Conservation (phyloP, 1,284 basidiomycete genomes). For the Singerocomus inundabilis region DNA sequence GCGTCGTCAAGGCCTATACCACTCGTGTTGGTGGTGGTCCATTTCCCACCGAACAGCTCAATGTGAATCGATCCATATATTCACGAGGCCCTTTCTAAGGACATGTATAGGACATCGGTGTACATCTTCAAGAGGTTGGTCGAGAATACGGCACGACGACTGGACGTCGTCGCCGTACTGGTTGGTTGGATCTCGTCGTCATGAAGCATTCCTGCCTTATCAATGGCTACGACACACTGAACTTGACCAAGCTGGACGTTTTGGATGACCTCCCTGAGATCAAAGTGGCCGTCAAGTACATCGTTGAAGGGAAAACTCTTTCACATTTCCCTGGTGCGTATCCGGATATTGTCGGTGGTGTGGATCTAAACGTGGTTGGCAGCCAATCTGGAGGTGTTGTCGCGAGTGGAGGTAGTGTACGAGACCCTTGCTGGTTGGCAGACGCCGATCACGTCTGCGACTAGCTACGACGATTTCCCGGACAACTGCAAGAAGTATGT, state of each 20-base stretch:
- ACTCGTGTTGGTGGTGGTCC: constrained; percentile 97
- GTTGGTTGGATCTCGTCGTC: constrained; percentile 97
- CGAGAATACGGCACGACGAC: constrained; percentile 92
- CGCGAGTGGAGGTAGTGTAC: constrained; percentile 85
- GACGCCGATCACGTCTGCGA: constrained; percentile 68
- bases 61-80: constrained; percentile 48
- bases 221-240: constrained; percentile 94
- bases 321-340: constrained; percentile 84
- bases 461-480: constrained; percentile 78
- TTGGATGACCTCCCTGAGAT: constrained; percentile 86
- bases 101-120: constrained; percentile 66
- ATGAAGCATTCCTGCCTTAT: constrained; percentile 91
- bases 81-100: background rate
- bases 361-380: constrained; percentile 9
- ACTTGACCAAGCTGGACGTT: constrained; percentile 96
- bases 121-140: constrained; percentile 92
- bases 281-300: constrained; percentile 85
- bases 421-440: constrained; percentile 94
- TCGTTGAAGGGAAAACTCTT: constrained; percentile 75
- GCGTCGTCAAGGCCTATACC: constrained; percentile 97
- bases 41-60: constrained; percentile 95
- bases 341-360: background rate
- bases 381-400: constrained; percentile 86
- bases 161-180: constrained; percentile 88
- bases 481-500: constrained; percentile 87